phyloP scores from a whole-genome alignment of 2,329 filamentous ascomycete species.

The Pseudogymnoascus sp. region DNA sequence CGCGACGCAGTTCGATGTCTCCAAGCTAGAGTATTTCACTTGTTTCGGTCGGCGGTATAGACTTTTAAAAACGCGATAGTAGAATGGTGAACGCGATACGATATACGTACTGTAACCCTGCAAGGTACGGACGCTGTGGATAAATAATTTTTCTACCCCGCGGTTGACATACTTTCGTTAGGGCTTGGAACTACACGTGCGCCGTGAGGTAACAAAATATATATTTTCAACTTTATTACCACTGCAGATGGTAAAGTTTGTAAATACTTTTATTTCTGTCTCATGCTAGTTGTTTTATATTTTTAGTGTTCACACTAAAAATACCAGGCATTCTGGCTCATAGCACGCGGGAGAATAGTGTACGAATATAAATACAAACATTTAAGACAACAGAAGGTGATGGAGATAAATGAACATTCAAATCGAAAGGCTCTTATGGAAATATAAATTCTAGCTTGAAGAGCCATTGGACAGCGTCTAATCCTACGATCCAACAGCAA shows the following conservation, averaged over 20 bases:
- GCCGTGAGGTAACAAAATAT: neutral
- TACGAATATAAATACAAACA: neutral
- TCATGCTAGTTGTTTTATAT: neutral
- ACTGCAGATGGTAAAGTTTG: neutral
- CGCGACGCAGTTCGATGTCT: neutral
- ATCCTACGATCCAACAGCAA: neutral
- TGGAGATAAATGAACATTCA: neutral
- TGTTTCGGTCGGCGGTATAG: neutral
- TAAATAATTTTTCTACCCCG: conserved; percentile 7
- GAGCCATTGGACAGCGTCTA: neutral
- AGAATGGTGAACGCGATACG: neutral
- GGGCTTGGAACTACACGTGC: conserved; percentile 5
- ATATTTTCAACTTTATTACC: neutral
- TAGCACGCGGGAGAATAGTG: neutral
- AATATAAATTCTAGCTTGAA: neutral
- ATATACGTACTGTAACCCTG: conserved; percentile 8
- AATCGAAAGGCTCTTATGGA: neutral
- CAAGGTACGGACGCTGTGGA: conserved; percentile 1
- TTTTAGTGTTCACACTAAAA: neutral
- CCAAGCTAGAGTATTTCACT: neutral
- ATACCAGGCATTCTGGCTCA: neutral
- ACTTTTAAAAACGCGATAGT: neutral
- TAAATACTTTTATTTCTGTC: neutral
- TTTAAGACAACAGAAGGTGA: neutral
- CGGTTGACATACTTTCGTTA: neutral